Evolutionary conservation across 2,329 filamentous ascomycete genomes (phyloP), one percentile per base, ranked within the genome.

Genomic region (Aspergillus brunneoviolaceus): DNA sequence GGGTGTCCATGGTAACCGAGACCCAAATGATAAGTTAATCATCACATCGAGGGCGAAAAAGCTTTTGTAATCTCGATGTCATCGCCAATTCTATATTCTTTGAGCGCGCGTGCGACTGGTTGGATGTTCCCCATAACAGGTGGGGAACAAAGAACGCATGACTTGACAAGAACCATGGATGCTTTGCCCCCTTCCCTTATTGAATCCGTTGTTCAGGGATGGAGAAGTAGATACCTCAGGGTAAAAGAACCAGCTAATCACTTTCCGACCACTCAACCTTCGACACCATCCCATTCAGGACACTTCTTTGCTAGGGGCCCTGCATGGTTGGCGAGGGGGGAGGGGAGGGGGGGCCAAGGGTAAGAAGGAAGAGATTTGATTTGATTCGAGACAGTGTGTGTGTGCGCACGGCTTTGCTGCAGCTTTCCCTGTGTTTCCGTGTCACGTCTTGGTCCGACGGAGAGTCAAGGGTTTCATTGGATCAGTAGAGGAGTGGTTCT

Each of bases 391-490:
- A 21, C 16, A 23, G 31, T 42, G 39, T 16, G 39, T 42, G 35
- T 42, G 39, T 45, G 39, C 19, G 39, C 39, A 14, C 29, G 52
- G 48, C 45, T 29, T 19, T 45, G 31, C 35, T 53, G 59, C 53
- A 49, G 49, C 58, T 47, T 56, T 58, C 49, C 61, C 50, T 63
- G 58, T 60, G 58, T 55, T 27, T 49, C 55, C 42, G 12, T 55
- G 23, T 45, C 21, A 23, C 33, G 52, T 21, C 39, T 45, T 53
- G 60, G 60, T 62, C 61, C 61, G 59, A 60, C 63, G 62, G 59
- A 55, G 54, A 61, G 55, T 57, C 58, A 33, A 21, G 51, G 55
- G 42, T 55, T 63, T 62, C 51, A 68, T 68, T 68, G 66, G 64
- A 45, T 48, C 52, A 57, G 50, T 55, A 25, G 42, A 57, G 61